Evolutionary conservation across 2,329 filamentous ascomycete species (phyloP), one percentile per base, ranked within the genome.

Genomic region (Cladosporium sp.): DNA sequence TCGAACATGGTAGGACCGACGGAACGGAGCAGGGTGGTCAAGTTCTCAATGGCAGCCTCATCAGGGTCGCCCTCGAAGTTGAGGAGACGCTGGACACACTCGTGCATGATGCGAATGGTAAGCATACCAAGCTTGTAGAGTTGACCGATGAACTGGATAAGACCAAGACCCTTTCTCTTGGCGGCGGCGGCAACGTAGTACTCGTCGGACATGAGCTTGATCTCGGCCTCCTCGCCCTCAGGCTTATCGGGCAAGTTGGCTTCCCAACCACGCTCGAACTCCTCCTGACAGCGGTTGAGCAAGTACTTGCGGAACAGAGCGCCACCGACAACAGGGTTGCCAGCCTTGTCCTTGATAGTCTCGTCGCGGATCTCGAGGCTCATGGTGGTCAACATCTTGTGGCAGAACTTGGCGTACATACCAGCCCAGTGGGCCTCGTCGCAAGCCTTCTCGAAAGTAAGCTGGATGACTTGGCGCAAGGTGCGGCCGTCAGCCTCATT

Each of bases 321-420:
- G 73, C 95, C 95, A 72, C 95, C 95, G 71, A 90, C 91, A 71
- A 98, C 93, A 65, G 96, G 88, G 66, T 93, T 89, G 72, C 91
- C 92, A 68, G 86, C 87, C 85, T 92, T 96, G 83, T 99, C 95
- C 71, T 88, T 89, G 79, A 99, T 96, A 68, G 89, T 94, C 81
- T 97, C 93, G 73, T 99, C 95, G 73, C 93, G 92, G 77, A 99
- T 96, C 57, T 97, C 94, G 26, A 91, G 81, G 80, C 91, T 96
- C 92, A 97, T 98, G 68, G 87, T 93, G 78, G 96, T 91, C 67
- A 98, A 84, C 95, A 98, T 98, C 70, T 91, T 89, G 84, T 94
- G 93, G 84, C 93, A 97, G 87, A 99, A 99, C 80, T 93, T 95
- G 77, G 95, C 95, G 76, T 99, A 99, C 92, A 98, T 98, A 23